These are phyloP conservation scores for Pulicaria dysenterica DNA, from an alignment of 129 eudicot genomes.

Conservation along the genomic window DNA sequence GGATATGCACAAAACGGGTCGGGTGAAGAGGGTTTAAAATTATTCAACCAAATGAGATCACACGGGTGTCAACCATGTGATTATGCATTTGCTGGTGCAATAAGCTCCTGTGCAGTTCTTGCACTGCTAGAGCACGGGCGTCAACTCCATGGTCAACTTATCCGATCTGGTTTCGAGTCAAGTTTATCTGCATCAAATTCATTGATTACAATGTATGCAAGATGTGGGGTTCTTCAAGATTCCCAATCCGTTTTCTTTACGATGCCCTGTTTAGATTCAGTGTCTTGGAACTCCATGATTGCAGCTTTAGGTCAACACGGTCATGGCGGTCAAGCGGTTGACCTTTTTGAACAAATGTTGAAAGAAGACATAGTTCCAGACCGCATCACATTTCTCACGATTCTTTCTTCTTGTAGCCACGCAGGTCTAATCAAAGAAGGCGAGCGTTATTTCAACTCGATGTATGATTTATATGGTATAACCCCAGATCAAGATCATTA, in stretches of 20 bases:
- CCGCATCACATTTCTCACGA: constrained; percentile 72
- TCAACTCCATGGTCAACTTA: constrained; percentile 79
- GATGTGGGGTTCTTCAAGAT: constrained; percentile 72
- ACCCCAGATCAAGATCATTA: constrained; percentile 87
- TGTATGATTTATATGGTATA: constrained; percentile 53
- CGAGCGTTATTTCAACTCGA: constrained; percentile 48
- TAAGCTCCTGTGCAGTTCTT: constrained; percentile 72
- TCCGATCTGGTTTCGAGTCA: constrained; percentile 65
- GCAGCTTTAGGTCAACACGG: constrained; percentile 91
- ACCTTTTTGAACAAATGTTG: constrained; percentile 67
- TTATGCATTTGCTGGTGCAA: constrained; percentile 83
- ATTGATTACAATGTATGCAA: constrained; percentile 80
- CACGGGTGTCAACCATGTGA: constrained; percentile 70
- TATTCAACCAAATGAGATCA: constrained; percentile 66
- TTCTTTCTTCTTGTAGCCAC: constrained; percentile 87
- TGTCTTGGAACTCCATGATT: constrained; percentile 94
- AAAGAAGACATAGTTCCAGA: constrained; percentile 68
- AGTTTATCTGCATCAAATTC: constrained; percentile 86
- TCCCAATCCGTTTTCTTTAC: constrained; percentile 51
- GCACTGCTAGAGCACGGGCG: constrained; percentile 85
- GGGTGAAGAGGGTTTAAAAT: constrained; percentile 74
- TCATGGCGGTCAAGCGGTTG: constrained; percentile 64
- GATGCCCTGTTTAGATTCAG: constrained; percentile 71
- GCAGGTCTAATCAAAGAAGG: constrained; percentile 80
- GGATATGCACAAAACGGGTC: constrained; percentile 73